Conservation (phyloP, 805 yeast species). For the Yamadazyma sp. region DNA sequence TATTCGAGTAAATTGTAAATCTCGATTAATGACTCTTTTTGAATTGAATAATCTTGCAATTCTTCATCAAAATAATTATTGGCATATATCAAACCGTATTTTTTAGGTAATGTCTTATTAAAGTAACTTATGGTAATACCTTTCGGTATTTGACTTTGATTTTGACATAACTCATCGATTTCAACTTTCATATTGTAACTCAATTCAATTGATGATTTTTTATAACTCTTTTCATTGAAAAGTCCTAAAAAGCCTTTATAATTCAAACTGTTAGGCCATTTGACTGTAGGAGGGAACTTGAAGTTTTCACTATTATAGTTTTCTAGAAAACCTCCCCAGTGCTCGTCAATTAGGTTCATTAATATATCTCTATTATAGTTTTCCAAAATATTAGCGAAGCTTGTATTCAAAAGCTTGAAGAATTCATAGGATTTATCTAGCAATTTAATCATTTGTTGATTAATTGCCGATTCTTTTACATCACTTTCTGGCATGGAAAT, state of each 20-base stretch:
- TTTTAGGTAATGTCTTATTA: constrained; percentile 23
- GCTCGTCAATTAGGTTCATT: constrained; percentile 16
- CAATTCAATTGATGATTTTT: constrained; percentile 26
- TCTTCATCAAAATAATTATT: constrained; percentile 5
- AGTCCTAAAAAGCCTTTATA: constrained; percentile 35
- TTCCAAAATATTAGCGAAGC: constrained; percentile 16
- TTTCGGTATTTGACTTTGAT: neutral
- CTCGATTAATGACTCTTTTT: constrained; percentile 15
- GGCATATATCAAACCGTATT: constrained; percentile 28
- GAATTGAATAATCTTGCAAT: constrained; percentile 4
- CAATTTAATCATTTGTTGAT: constrained; percentile 24
- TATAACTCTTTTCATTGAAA: constrained; percentile 18
- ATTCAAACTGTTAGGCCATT: constrained; percentile 37
- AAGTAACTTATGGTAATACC: constrained; percentile 30
- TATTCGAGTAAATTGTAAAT: constrained; percentile 32
- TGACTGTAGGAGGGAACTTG: constrained; percentile 20
- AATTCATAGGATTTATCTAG: constrained; percentile 19
- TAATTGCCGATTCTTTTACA: constrained; percentile 17
- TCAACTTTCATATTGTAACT: constrained; percentile 14
- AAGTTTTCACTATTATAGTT: constrained; percentile 22
- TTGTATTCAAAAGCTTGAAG: constrained; percentile 27
- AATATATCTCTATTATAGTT: constrained; percentile 17
- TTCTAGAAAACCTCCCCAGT: constrained; percentile 28
- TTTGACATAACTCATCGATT: constrained; percentile 14
- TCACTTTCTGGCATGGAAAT: constrained; percentile 16